Base-by-base conservation (phyloP, 1,139 yeast species). In the Lodderomyces beijingensis region DNA sequence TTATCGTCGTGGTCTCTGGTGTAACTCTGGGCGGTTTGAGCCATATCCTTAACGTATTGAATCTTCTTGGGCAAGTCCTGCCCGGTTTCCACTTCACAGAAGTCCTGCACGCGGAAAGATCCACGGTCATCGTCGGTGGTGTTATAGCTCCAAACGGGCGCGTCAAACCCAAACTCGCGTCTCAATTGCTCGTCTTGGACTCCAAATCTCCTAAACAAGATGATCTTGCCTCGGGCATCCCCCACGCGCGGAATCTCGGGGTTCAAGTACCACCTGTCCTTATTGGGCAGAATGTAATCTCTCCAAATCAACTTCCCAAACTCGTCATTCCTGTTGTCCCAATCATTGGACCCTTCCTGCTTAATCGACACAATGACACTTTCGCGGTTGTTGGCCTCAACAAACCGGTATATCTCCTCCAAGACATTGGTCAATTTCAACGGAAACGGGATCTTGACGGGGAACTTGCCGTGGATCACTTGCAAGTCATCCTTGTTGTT, bases 381-480 rank as follows among this genome's bases (percentile, higher is more conserved):
- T 53, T 84, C 93, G 2, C 78, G 66, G 2, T 55, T 59, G 54
- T 81, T 70, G 9, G 57, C 42, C 12, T 64, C 58, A 41, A 83
- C 58, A 47, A 79, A 84, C 9, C 62, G 60, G 51, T 78, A 81
- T 22, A 83, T 70, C 38, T 79, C 86, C 1, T 71, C 57, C 47
- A 74, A 70, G 17, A 57, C 71, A 33, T 58, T 67, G 21, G 50
- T 50, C 45, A 74, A 70, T 51, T 64, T 70, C 43, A 68, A 62
- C n/a, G 82, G 76, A 43, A 74, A 72, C 12, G 80, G 74, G 29
- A 82, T 59, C 38, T 69, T 71, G 26, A 83, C 86, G 0, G 93
- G 89, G 57, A 83, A 82, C 43, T 77, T 77, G 27, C 89, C 89
- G 51, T 83, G 91, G 41, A 79, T 74, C 10, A 82, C 83, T 47